Evolutionary conservation across 768 basidiomycete species (phyloP).

Genomic region (Lactifluus hygrophoroides): DNA sequence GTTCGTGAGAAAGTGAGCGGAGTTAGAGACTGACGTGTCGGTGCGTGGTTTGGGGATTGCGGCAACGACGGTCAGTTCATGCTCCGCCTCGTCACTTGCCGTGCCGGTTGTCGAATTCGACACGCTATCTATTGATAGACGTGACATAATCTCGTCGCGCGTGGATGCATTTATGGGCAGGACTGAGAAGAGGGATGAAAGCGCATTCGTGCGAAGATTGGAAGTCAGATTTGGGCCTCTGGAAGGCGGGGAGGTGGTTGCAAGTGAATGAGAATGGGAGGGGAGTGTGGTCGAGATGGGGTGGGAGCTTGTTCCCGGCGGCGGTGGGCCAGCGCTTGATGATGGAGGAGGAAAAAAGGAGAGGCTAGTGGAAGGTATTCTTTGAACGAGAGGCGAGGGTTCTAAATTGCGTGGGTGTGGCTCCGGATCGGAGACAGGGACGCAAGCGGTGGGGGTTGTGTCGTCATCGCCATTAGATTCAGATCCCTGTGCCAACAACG

Average conservation of each 20-base stretch:
- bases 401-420: background rate
- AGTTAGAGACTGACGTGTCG: background rate
- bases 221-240: conserved; percentile 2
- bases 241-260: background rate
- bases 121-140: conserved; percentile 17
- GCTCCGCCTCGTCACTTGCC: conserved; percentile 17
- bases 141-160: conserved; percentile 19
- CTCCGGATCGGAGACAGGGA: background rate
- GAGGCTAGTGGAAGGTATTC: conserved; percentile 27
- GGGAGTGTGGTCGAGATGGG: background rate
- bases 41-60: conserved; percentile 4
- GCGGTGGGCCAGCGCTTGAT: background rate
- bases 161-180: conserved; percentile 18
- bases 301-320: background rate
- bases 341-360: conserved; percentile 28
- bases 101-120: conserved; percentile 15
- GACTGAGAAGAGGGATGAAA: conserved; percentile 18
- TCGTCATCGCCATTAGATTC: background rate
- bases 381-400: conserved; percentile 22
- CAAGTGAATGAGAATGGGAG: background rate
- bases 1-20: background rate
- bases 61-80: conserved; percentile 15
- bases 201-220: conserved; percentile 3
- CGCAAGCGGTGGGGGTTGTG: too few relatives aligned
- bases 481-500: conserved; percentile 16